These are phyloP conservation scores for Fusarium multiceps DNA, from an alignment of 2,329 filamentous ascomycete species.

Conservation along the genomic window DNA sequence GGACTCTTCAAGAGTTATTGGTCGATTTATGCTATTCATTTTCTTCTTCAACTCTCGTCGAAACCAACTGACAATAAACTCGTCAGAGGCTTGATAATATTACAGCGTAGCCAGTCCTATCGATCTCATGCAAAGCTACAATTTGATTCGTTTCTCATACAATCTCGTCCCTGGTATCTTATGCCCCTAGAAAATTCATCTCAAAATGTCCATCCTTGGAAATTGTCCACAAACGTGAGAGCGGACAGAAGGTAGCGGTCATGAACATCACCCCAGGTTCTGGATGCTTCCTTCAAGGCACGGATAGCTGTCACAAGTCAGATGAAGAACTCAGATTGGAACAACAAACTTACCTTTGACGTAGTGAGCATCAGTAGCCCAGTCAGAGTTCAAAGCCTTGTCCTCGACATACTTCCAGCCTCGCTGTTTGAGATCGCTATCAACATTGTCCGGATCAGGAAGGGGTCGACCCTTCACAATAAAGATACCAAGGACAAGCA, in stretches of 20 bases:
- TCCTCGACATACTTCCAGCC: conserved; percentile 82
- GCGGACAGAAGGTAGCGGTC: conserved; percentile 75
- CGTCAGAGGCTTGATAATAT: not conserved
- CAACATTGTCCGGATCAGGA: conserved; percentile 74
- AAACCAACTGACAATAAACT: not conserved
- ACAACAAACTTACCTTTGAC: conserved; percentile 73
- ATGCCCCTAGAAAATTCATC: not conserved
- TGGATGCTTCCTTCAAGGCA: conserved; percentile 78
- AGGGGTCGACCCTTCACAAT: conserved; percentile 78
- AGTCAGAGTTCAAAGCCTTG: conserved; percentile 74
- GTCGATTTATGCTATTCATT: too few relatives aligned
- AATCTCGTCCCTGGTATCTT: conserved; percentile 3
- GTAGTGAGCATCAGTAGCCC: conserved; percentile 81
- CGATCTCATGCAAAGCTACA: not conserved
- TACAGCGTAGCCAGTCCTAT: conserved; percentile 4
- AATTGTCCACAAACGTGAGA: conserved; percentile 78
- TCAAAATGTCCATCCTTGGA: conserved; percentile 71
- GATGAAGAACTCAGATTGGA: not conserved
- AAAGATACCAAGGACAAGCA: conserved; percentile 82
- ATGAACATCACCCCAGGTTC: conserved; percentile 78
- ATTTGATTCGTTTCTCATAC: conserved; percentile 7
- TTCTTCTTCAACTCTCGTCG: not conserved
- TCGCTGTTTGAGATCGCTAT: conserved; percentile 68
- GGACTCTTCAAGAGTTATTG: not conserved
- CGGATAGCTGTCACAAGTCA: conserved; percentile 66